Evolutionary conservation across 305 asterid species (phyloP), one percentile per base, ranked within the genome.

Genomic region (Rubia tinctorum): DNA sequence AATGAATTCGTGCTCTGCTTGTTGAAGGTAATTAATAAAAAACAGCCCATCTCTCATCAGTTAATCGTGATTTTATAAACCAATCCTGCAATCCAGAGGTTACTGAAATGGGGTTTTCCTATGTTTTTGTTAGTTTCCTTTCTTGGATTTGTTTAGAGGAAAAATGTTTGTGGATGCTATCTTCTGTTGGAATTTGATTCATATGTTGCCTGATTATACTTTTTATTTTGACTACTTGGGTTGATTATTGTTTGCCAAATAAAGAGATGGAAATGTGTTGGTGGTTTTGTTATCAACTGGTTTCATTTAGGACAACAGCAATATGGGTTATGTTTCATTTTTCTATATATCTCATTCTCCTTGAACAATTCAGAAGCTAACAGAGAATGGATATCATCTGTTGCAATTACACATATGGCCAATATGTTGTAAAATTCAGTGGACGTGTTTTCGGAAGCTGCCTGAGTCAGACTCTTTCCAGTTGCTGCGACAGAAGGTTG

Each of bases 371-470:
- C 84, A 84, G 89, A 82, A 78, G 74, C 62, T 67, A 58, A 66
- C 13, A 1, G 58, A 72, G 53, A 55, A 89, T 93, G 98, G 97
- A 85, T 78, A 71, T 88, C 77, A 68, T 83, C 71, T 81, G 88
- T 18, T 83, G 87, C 74, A 87, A 84, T 72, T 75, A 85, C 47
- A 78, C 86, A 23, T 68, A 73, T 30, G 73, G 81, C 75, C 78
- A 71, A 45, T 79, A 77, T 76, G 59, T 74, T 68, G 71, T 78
- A 53, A 83, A 83, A 69, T 75, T 76, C 60, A 79, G 83, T 75
- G 80, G 82, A 27, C 20, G 66, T 30, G 63, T 40, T 18, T 37
- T 49, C 71, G 79, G 75, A 5, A 82, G 69, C 60, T 75, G 72
- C 81, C 83, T 58, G 30, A 80, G 79, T 71, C 71, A 79, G 18